Evolutionary conservation across 352 stramenopile genomes (phyloP).

Genomic region (Phytophthora parvispora): DNA sequence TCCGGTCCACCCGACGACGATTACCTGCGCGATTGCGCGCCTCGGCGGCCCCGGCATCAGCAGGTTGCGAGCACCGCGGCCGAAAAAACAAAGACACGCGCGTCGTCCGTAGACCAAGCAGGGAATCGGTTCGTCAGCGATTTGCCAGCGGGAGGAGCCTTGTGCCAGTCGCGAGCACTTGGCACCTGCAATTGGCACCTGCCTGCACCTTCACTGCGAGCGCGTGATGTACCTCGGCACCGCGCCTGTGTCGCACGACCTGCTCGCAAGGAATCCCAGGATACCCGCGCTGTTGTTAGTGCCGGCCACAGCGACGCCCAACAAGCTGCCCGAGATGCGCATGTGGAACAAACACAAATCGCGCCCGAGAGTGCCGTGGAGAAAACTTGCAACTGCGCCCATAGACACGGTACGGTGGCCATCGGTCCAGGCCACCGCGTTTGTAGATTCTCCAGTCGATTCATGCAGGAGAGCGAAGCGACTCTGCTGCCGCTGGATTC

Average conservation of each 20-base stretch:
- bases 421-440: neutral
- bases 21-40: constrained; percentile 29
- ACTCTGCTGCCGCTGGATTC: constrained; percentile 1
- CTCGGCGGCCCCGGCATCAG: neutral
- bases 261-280: too few relatives aligned
- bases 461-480: neutral
- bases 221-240: neutral
- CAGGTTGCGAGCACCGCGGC: neutral
- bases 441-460: constrained; percentile 3
- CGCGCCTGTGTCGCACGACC: constrained; percentile 15
- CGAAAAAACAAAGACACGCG: constrained; percentile 1
- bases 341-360: constrained; percentile 4
- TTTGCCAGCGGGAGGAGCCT: constrained; percentile 17
- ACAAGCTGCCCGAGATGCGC: neutral
- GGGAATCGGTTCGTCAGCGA: constrained; percentile 21
- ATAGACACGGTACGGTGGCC: constrained; percentile 9
- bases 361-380: neutral
- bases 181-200: too few relatives aligned
- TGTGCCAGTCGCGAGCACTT: constrained; percentile 23
- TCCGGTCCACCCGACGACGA: constrained; percentile 10
- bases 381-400: neutral
- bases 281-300: neutral
- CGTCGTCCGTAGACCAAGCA: neutral
- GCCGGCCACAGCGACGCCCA: too few relatives aligned
- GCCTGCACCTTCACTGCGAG: constrained; percentile 1